Evolutionary conservation across 2,329 filamentous ascomycete species (phyloP), one percentile per base, ranked within the genome.

Genomic region (Colletotrichum sp.): DNA sequence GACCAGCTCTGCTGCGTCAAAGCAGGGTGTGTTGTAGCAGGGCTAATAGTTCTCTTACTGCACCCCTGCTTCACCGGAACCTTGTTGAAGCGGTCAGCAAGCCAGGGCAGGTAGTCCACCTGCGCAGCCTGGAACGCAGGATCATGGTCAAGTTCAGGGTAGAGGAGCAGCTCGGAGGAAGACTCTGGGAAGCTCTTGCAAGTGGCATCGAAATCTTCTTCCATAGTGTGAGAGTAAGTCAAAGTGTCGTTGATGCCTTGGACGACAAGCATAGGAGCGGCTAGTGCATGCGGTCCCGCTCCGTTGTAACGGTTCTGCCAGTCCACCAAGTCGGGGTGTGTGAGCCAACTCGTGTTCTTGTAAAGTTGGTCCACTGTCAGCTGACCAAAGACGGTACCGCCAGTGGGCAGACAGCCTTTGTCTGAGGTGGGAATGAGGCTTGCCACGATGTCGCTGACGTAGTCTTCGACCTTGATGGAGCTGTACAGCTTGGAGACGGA

Each of bases 241-340:
- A 80, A 6, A 0, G 71, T 62, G 39, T 80, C 79, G 4, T 68
- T 68, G 2, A 59, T 44, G 2, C 80, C 80, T 36, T 81, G 80
- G 12, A 81, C 73, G 4, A 81, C 78, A 10, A 81, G 72, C 44
- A 81, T 63, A 0, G 80, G 80, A 8, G 70, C 78, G 0, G 80
- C 80, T 13, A 80, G 74, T 0, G 69, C 52, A 30, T 79, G 76
- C 1, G 78, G 71, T 0, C 80, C 80, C 21, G 59, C 71, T 12
- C 80, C 80, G 57, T 81, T 79, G 67, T 28, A 69, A 5, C 67
- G 55, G 6, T 5, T 36, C 34, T 70, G 66, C 66, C 66, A 68
- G 49, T 68, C 67, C 16, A 70, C 21, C 8, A 62, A 26, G 10
- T 44, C 67, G 9, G 34, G 55, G 12, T 68, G 66, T n/a, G 52